Base-by-base conservation (phyloP, 202 grass and related monocot genomes). In the Cymbopogon flexuosus region DNA sequence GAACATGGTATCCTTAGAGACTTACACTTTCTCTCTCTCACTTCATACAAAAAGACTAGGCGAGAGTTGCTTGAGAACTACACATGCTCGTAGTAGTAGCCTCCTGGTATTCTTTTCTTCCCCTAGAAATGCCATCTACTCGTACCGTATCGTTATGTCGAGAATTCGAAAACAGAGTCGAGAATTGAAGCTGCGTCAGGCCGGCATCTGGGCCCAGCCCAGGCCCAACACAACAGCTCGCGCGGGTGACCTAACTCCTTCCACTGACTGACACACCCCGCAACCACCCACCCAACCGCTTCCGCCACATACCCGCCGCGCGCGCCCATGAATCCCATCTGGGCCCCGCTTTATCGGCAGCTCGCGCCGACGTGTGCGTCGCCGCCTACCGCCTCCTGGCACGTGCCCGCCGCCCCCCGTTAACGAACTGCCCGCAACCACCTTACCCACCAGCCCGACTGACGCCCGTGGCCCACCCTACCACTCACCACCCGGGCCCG, bases 201-300 rank as follows among this genome's bases (percentile, higher is more conserved):
- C 35, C 4, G 36, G 47, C n/a, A 4, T 58, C n/a, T 42, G 10
- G 46, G 27, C 69, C 27, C 58, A 9, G 37, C 77, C 36, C 66
- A 23, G 4, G 37, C 77, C 36, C 66, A 23, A 33, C 60, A 35
- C 45, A 9, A 6, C 45, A 35, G 79, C 58, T 58, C 42, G 56
- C 82, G 63, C 63, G 36, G 77, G 57, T 76, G 87, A 78, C 78
- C 82, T 72, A 89, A 81, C 78, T 77, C 30, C 36, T n/a, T 58
- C 77, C 77, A 77, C 81, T 72, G 76, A 54, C 54, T 58, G 33
- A n/a, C 45, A n/a, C n/a, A n/a, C 41, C 18, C 62, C 24, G 71
- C 63, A 85, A 84, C 87, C 19, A 78, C 87, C 87, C 78, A 18
- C 77, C 14, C 82, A 85, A 89, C 83, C 24, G 87, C 83, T 67